Evolutionary conservation across 352 stramenopile genomes (phyloP), one percentile per base, ranked within the genome.

Genomic region (Blastocystis sp.): DNA sequence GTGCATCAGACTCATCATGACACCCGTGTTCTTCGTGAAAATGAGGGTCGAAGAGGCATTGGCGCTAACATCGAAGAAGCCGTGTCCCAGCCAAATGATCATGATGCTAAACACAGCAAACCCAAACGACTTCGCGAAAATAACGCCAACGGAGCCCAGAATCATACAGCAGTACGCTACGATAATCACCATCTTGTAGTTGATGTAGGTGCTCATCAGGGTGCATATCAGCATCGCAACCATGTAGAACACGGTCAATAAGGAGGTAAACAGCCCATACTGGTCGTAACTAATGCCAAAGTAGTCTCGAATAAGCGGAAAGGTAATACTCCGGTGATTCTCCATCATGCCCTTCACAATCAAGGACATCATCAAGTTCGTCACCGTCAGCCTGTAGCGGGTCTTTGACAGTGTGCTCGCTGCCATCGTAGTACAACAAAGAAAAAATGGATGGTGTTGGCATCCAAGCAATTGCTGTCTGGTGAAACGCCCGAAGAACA

Each of bases 1-100:
- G 45, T 77, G 66, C 66, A 77, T 77, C 66, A 77, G 2, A 77
- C 66, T 77, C 66, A 77, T 77, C 66, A 77, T 77, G 19, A 43
- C 60, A 41, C 66, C 66, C 28, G 19, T 34, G 60, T 77, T 34
- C 40, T 77, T 43, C 5, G 34, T 28, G 34, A 77, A 77, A 3
- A 77, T 43, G 3, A 61, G 38, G 5, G 66, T 77, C 2, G 66
- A 28, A 23, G 66, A 53, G 5, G 66, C 66, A 34, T 77, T 77
- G 3, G 28, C 34, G 5, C 38, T 43, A 23, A 77, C 60, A 2
- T 28, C 23, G 34, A 77, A 77, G 21, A 77, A n/a, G 17, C 66
- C 66, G 11, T 60, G 21, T 23, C n/a, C 43, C 66, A 77, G 53
- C 66, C 66, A 77, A 56, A 21, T 41, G 5, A 77, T 48, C 4